Evolutionary conservation across 306 rosid genomes (phyloP), one percentile per base, ranked within the genome.

Genomic region (Trifolium repens): DNA sequence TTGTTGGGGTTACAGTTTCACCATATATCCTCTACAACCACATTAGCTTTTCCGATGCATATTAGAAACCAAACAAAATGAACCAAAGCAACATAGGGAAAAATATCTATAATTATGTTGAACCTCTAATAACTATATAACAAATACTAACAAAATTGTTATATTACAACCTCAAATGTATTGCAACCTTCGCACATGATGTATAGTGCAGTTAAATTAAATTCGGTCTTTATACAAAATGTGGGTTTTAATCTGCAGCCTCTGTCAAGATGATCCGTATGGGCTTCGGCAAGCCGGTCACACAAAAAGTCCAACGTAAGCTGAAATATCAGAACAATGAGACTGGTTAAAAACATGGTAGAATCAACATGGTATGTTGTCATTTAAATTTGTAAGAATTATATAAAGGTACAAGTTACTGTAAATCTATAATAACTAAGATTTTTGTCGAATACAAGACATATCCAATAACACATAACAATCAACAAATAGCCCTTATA

Each of bases 201-300:
- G 80, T 93, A 91, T 55, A 93, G 67, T 34, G 96, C 96, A 64
- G 91, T 93, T 79, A 93, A 85, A 77, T 70, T 85, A 82, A 93
- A 93, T 79, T 79, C 84, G 40, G 89, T 81, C 86, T 85, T 82
- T 3, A 89, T 7, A 84, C 93, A 79, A 76, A 93, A 93, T 61
- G 10, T 79, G 52, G 98, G 98, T 69, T 78, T 90, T 87, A 82
- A 70, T 67, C 73, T 80, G 79, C 96, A 93, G 44, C 94, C 94
- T 46, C 80, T 87, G 76, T 89, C 91, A 64, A 93, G 82, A 90
- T 93, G 98, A 40, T 90, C 89, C 1, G 78, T 62, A 70, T 86
- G 94, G 3, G 76, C 91, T 81, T 90, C 90, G 40, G 92, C 98
- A 47, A 93, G 87, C 84, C 93, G 88, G 16, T 60, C 78, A 35